Evolutionary conservation across 257 asterid genomes (phyloP).

Genomic region (Cruciata laevipes): DNA sequence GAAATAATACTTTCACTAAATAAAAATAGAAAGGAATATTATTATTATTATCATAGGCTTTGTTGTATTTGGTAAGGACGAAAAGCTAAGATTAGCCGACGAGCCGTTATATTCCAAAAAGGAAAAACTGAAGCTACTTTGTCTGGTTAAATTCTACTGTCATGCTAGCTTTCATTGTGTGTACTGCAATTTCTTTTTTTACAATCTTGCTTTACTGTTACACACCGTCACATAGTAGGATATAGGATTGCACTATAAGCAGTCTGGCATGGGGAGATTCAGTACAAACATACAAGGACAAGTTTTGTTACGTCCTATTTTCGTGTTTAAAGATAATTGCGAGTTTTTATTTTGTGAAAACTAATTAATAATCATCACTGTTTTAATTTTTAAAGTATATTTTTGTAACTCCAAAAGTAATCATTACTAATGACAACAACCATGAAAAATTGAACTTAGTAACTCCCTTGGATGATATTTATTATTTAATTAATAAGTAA

Average conservation of each 20-base stretch:
- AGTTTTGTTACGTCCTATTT: background rate
- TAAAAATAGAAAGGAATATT: background rate
- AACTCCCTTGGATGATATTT: too few species aligned
- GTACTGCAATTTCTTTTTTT: too few species aligned
- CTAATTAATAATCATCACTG: background rate
- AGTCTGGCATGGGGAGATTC: background rate
- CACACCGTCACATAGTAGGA: background rate
- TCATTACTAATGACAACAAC: too few species aligned
- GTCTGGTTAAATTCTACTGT: background rate
- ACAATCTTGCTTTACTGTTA: too few species aligned
- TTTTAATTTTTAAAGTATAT: background rate
- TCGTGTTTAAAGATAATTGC: background rate
- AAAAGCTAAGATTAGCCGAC: slow-evolving; percentile 47
- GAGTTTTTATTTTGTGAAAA: background rate
- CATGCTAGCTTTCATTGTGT: too few species aligned
- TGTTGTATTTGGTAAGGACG: slow-evolving; percentile 23
- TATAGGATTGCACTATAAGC: background rate
- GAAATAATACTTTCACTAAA: background rate
- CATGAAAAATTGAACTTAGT: too few species aligned
- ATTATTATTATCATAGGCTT: background rate
- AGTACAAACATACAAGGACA: background rate
- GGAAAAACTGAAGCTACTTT: slow-evolving; percentile 12
- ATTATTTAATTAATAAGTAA: too few species aligned
- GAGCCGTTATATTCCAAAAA: slow-evolving; percentile 43
- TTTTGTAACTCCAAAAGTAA: background rate